Percentiles rank a stretch among this genome's conserved stretches.
These are phyloP conservation scores for Claviceps sorghi DNA, from an alignment of 2,329 filamentous ascomycete species.

Conservation along the genomic window DNA sequence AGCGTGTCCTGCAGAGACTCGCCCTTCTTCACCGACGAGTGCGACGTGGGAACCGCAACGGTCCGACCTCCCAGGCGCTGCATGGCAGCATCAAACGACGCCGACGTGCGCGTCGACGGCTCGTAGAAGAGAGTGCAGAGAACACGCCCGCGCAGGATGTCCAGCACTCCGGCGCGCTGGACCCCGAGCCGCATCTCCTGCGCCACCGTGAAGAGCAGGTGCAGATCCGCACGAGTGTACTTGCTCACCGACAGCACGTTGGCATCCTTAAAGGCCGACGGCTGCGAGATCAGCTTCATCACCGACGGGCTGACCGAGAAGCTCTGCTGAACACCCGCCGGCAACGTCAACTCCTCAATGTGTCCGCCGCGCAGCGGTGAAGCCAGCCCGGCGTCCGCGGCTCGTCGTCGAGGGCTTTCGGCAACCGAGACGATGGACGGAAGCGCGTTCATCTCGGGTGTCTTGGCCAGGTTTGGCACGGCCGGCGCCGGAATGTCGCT, in stretches of 20 bases:
- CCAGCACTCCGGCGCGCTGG: conserved; percentile 77
- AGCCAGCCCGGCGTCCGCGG: conserved; percentile 14
- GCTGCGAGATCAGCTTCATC: conserved; percentile 54
- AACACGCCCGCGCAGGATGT: conserved; percentile 72
- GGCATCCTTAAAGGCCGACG: conserved; percentile 74
- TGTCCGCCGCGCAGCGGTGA: conserved; percentile 12
- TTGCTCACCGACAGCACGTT: conserved; percentile 87
- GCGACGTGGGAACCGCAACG: conserved; percentile 64
- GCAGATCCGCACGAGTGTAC: conserved; percentile 75
- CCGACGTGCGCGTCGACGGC: conserved; percentile 87
- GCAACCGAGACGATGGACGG: conserved; percentile 20
- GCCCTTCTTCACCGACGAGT: conserved; percentile 86
- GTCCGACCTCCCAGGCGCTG: conserved; percentile 87
- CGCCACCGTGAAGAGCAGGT: conserved; percentile 87
- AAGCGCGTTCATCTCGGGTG: conserved; percentile 40
- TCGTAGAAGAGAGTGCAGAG: conserved; percentile 95
- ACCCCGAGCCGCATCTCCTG: conserved; percentile 96
- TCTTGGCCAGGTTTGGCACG: conserved; percentile 46
- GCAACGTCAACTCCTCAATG: conserved; percentile 31
- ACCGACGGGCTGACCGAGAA: conserved; percentile 46
- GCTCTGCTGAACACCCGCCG: conserved; percentile 35
- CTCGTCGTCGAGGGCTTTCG: conserved; percentile 22
- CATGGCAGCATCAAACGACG: conserved; percentile 96
- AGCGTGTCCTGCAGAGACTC: conserved; percentile 89
- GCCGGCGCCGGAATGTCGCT: conserved; percentile 68